phyloP scores from a whole-genome alignment of 2,329 filamentous ascomycete species.

The Orbilia quercus region DNA sequence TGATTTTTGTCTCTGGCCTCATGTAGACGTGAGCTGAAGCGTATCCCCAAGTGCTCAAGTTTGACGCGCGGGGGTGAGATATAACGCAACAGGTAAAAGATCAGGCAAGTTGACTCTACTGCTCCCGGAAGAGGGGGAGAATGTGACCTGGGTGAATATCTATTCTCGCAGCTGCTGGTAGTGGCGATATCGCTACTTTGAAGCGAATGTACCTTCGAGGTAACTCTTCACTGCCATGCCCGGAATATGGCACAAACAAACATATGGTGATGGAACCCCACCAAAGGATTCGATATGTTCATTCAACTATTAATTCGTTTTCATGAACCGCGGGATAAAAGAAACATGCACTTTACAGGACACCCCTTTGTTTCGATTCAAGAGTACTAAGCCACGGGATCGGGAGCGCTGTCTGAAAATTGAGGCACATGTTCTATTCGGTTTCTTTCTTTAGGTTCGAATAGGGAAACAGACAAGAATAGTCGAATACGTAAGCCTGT shows the following conservation, averaged over 20 bases:
- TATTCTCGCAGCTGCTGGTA: neutral
- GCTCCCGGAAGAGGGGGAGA: no score
- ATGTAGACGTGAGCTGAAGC: no score
- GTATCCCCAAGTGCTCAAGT: no score
- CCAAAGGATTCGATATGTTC: constrained; percentile 26
- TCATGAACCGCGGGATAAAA: constrained; percentile 19
- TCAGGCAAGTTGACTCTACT: no score
- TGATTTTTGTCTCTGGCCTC: no score
- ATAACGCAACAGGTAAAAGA: no score
- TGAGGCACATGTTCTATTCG: no score
- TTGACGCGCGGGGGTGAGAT: no score
- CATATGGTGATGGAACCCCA: neutral
- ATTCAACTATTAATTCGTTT: neutral
- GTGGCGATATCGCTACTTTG: neutral
- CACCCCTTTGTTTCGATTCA: no score
- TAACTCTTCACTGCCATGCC: constrained; percentile 10
- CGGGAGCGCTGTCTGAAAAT: no score
- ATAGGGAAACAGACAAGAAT: neutral
- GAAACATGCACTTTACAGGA: no score
- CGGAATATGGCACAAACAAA: neutral
- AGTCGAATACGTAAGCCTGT: neutral
- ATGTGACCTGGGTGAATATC: neutral
- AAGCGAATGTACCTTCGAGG: constrained; percentile 21
- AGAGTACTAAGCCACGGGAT: constrained; percentile 18
- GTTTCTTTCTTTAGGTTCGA: no score